Base-by-base conservation (phyloP, 129 eudicot genomes). In the Flaveria trinervia region DNA sequence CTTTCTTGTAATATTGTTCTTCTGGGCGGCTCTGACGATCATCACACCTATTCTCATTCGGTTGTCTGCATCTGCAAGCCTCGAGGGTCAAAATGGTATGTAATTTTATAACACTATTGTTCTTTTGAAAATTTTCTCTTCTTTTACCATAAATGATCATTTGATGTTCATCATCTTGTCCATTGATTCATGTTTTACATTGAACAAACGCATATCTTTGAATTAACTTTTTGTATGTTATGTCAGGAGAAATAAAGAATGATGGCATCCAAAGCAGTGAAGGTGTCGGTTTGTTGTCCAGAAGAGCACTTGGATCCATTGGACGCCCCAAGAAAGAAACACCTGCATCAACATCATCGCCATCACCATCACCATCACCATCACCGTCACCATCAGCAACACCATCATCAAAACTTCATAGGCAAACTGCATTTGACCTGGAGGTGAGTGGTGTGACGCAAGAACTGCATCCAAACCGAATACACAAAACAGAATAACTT, bases 21-120 rank as follows among this genome's bases (percentile, higher is more conserved):
- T 75, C 74, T 91, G 97, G 97, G 93, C 87, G 52, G 79, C 85
- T 39, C 87, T 91, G 56, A 88, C 90, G 22, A 56, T 85, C 66
- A 80, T 91, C 78, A 91, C 97, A 18, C 97, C 97, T 3, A 68
- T 74, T 18, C 97, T 91, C 5, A 75, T 91, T 50, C 94, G 80
- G 44, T 56, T 88, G 82, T 88, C 97, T 5, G 89, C 92, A 5
- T 78, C 89, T 33, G 88, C 97, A 73, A 83, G 67, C 17, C 59
- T 70, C 73, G 36, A 74, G 71, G 57, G 78, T 66, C 13, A 55
- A 36, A 26, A 81, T 36, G 92, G 90, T 88, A 86, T 54, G 78
- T 20, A 46, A 18, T 13, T 0, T n/a, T 9, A 9, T 18, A 50
- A 51, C 56, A 48, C 36, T 11, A 11, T 43, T 65, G 39, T 17